Evolutionary conservation across 768 basidiomycete species (phyloP), one percentile per base, ranked within the genome.

Genomic region (Leccinum subtestaceum): DNA sequence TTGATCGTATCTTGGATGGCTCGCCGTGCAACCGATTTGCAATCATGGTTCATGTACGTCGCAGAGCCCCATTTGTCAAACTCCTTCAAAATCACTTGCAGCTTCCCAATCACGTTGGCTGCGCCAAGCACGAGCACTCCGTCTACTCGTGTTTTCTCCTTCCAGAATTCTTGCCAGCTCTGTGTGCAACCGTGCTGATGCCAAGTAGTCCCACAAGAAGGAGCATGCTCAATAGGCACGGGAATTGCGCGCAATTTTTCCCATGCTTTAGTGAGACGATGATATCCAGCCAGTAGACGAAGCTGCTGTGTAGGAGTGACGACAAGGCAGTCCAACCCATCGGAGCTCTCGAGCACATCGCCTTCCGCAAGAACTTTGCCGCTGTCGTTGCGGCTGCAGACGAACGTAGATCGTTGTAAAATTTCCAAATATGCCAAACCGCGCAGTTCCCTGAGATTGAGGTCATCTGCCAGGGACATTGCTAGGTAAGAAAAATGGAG

Each of bases 1-100:
- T 78, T 85, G 43, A 87, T 76, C 55, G 79, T 73, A 47, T 85
- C 85, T 23, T 72, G 69, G 49, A 90, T 82, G 49, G 78, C 77
- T 63, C 79, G 79, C 69, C 80, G 80, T 23, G 87, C 89, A 21
- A 75, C 70, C 65, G 76, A 71, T 67, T 85, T 78, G 74, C 89
- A 91, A 57, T 89, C 89, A 57, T 83, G 85, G 64, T 89, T 86
- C 89, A 90, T 89, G 67, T 88, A 88, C n/a, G 85, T 84, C 58
- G 84, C 84, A 59, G 80, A 82, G 2, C 87, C 86, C 84, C 85
- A 85, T 55, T 83, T 76, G 57, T 88, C 88, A 59, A 85, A 87
- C 56, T 89, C 86, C 72, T 84, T 85, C 64, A 83, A 74, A 36
- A 91, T 78, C 58, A 82, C 76, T 66, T 75, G 81, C 63, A 91